A percentile compares a stretch with the other conserved stretches of the same genome.
Conservation (phyloP, 495 filamentous ascomycete genomes). For the Hypomontagnella submonticulosa region DNA sequence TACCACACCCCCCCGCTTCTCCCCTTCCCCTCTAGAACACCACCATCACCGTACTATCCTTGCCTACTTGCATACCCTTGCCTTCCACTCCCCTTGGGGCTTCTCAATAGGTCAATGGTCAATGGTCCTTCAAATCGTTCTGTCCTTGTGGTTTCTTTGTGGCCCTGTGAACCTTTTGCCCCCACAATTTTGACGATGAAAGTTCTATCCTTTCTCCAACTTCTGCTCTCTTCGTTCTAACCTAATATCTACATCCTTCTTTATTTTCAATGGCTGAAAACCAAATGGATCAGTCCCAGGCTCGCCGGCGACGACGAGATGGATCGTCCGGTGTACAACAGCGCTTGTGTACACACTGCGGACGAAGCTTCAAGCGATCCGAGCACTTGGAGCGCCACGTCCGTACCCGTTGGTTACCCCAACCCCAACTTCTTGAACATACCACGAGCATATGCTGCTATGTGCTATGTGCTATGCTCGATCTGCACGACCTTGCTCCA, state of each 20-base stretch:
- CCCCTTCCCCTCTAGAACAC: conserved; percentile 3
- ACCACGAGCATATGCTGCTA: not conserved
- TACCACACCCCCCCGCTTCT: not conserved
- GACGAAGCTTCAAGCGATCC: conserved; percentile 51
- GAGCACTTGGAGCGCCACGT: conserved; percentile 67
- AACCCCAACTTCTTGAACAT: conserved; percentile 43
- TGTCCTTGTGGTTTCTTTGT: not conserved
- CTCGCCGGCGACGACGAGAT: conserved; percentile 50
- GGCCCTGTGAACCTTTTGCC: conserved; percentile 31
- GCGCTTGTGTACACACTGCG: conserved; percentile 49
- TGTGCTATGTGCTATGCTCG: not conserved
- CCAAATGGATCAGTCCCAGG: conserved; percentile 50
- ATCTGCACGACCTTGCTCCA: conserved; percentile 40
- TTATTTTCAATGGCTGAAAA: conserved; percentile 47
- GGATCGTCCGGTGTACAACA: conserved; percentile 47
- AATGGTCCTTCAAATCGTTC: no score
- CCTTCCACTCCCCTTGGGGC: not conserved
- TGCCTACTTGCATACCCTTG: not conserved
- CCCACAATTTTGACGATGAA: conserved; percentile 47
- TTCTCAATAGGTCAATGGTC: not conserved
- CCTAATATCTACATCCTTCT: conserved; percentile 28
- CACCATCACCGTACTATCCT: not conserved
- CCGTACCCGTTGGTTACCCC: conserved; percentile 61
- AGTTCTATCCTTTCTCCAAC: conserved; percentile 44
- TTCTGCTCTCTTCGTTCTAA: conserved; percentile 38